Base-by-base conservation (phyloP, 2,329 filamentous ascomycete species). In the Colletotrichum coccodes region DNA sequence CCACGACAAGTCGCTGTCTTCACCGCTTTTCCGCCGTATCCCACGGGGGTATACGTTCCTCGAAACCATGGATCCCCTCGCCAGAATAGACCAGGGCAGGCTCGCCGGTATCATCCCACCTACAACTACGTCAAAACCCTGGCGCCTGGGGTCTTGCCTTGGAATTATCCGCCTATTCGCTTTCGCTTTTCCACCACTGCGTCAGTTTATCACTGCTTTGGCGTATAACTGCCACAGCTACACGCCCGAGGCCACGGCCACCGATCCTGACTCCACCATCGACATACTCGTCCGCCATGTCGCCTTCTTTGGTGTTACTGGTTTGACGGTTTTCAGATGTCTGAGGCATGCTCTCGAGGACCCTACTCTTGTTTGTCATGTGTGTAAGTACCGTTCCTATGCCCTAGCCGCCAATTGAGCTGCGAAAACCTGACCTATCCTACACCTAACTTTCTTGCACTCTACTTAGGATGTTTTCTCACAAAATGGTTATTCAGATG, bases 281-380 rank as follows among this genome's bases (percentile, higher is more conserved):
- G 6, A 50, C 6, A 28, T 23, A 38, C 34, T 34, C 16, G 21
- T 60, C 26, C 34, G 30, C 32, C 60, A 64, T n/a, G 65, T 65
- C 26, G 60, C 65, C 36, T 68, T 68, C 44, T 68, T 68, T 18
- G 60, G 60, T 6, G 52, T 9, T 28, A 68, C 65, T 18, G 53
- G 60, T 2, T 38, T 36, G 8, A 52, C 60, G 23, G 38, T 65
- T 14, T 59, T 65, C 36, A 46, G 16, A 16, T 59, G 60, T 46
- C 38, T 65, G 9, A 40, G 14, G 9, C 46, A 53, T 21, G 47
- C 65, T 30, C 46, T 68, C 5, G 18, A 34, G 12, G 36, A 68
- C 6, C 40, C 21, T 14, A 32, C n/a, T 28, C 52, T 68, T 11
- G 14, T 32, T 6, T 68, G 65, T 4, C 61, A 65, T 26, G 53